Conservation (phyloP, 257 asterid species). For the Penstemon eatonii region DNA sequence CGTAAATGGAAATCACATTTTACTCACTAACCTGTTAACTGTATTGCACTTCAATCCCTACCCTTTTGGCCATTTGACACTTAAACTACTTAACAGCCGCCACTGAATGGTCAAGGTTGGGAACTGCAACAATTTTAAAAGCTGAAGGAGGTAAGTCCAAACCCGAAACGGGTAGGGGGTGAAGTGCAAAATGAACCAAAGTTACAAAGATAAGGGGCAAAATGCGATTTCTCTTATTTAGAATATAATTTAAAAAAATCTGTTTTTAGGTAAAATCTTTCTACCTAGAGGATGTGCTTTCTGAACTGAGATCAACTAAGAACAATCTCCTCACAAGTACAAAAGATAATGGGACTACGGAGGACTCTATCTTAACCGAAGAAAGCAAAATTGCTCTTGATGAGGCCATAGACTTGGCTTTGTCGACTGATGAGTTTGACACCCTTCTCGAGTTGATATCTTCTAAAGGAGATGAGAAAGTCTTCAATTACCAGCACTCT, state of each 20-base stretch:
- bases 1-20: too few relatives aligned
- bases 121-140: too few relatives aligned
- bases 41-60: too few relatives aligned
- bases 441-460: conserved; percentile 70
- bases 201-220: too few relatives aligned
- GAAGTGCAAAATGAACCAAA: too few relatives aligned
- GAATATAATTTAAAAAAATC: conserved; percentile 18
- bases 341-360: conserved; percentile 30
- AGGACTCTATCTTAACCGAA: conserved; percentile 48
- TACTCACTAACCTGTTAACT: too few relatives aligned
- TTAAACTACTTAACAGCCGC: too few relatives aligned
- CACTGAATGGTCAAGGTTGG: too few relatives aligned
- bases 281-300: conserved; percentile 84
- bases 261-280: conserved; percentile 60
- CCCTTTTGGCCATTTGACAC: too few relatives aligned
- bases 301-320: conserved; percentile 50
- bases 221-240: neutral
- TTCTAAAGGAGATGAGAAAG: conserved; percentile 51
- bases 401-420: conserved; percentile 77
- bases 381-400: conserved; percentile 68
- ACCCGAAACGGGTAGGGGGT: too few relatives aligned
- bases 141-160: too few relatives aligned
- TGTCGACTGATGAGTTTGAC: conserved; percentile 61
- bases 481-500: conserved; percentile 72
- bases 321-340: conserved; percentile 33